Base-by-base conservation (phyloP, 169 alveolate species). In the Cardiosporidium cionae region DNA sequence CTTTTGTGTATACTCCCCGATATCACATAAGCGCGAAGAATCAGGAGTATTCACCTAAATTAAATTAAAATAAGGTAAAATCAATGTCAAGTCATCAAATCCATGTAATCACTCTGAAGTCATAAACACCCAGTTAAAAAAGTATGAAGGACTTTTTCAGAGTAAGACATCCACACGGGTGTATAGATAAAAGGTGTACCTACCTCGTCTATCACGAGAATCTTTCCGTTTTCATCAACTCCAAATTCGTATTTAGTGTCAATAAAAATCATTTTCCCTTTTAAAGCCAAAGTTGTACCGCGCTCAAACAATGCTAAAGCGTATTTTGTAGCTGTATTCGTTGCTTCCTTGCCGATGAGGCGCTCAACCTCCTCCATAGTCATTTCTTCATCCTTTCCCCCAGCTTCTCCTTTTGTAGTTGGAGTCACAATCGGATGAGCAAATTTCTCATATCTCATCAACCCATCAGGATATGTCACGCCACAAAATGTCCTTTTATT, bases 241-340 rank as follows among this genome's bases (percentile, higher is more conserved):
- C 84, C 84, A 52, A 78, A 78, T 74, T 78, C 84, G 58, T 78
- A 78, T 70, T 78, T 78, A 7, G 84, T 78, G 69, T 78, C 84
- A 34, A 72, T 63, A 22, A 72, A 65, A 23, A 72, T 63, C 52
- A 72, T 35, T 27, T 68, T 68, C 6, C 75, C 31, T 58, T 72
- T 16, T 33, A 53, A 53, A 53, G 44, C 44, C 76, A 27, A 1
- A 52, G 58, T 44, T 31, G 64, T 22, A 29, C 79, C 79, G 6
- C 79, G 29, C 3, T 4, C 65, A 36, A 34, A 72, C 22, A 72
- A 34, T 27, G 25, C 34, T 33, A 72, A 2, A 0, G 74, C 29
- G 6, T 27, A 22, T 23, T 70, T 68, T 7, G n/a, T 1, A 6
- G 28, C 76, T 29, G 44, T 22, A 6, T 65, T 9, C 7, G 72